Percentiles rank a stretch among this genome's conserved stretches.
Evolutionary conservation across 805 yeast species (phyloP).

Genomic region (Zygosaccharomyces bailii): DNA sequence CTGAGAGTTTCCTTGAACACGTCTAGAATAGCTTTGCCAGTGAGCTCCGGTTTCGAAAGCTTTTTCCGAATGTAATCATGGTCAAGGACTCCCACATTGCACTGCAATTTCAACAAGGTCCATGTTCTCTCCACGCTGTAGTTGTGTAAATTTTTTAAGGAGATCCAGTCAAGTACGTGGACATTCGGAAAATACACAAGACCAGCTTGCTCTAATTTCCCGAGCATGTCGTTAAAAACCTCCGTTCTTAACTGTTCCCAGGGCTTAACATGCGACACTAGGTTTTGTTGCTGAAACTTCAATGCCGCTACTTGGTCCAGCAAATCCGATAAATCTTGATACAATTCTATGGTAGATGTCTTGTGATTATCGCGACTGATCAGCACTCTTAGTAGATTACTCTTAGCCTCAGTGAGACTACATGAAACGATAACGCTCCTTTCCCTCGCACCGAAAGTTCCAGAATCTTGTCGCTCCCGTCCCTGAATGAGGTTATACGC

Average conservation of each 20-base stretch:
- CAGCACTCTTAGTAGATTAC: slow-evolving; percentile 6
- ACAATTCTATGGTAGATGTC: slow-evolving; percentile 8
- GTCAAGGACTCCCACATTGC: slow-evolving; percentile 16
- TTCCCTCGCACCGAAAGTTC: not conserved
- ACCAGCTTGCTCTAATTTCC: slow-evolving; percentile 8
- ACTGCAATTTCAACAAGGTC: slow-evolving; percentile 17
- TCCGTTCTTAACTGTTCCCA: slow-evolving; percentile 12
- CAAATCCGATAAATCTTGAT: slow-evolving; percentile 8
- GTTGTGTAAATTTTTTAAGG: slow-evolving; percentile 12
- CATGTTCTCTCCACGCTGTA: slow-evolving; percentile 15
- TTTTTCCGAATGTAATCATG: slow-evolving; percentile 10
- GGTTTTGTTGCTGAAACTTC: slow-evolving; percentile 11
- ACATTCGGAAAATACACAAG: slow-evolving; percentile 15
- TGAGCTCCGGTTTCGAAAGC: slow-evolving; percentile 5
- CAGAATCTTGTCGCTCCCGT: not conserved
- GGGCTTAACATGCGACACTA: slow-evolving; percentile 8
- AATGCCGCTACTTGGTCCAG: slow-evolving; percentile 7
- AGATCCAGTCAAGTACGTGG: slow-evolving; percentile 8
- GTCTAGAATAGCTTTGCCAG: slow-evolving; percentile 15
- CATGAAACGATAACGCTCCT: slow-evolving; percentile 2
- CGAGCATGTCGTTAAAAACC: slow-evolving; percentile 7
- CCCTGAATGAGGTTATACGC: no score
- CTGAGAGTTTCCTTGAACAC: slow-evolving; percentile 16
- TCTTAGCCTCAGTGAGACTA: slow-evolving; percentile 9
- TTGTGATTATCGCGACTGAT: slow-evolving; percentile 1